Conservation (phyloP, 1,139 yeast genomes). For the Citeromyces hawaiiensis region DNA sequence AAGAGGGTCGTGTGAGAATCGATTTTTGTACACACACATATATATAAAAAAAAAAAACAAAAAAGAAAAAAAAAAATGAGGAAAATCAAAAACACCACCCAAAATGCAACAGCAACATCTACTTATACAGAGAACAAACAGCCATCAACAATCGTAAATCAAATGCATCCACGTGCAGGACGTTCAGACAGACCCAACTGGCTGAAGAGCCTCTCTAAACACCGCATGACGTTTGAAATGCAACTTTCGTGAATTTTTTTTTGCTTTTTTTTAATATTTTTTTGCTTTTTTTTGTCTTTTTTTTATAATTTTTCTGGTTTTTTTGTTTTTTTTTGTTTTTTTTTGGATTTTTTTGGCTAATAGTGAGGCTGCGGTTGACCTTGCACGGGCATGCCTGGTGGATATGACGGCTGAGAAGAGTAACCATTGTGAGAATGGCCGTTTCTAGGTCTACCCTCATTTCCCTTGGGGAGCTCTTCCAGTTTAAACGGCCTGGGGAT, state of each 20-base stretch:
- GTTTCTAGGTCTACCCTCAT: slow-evolving; percentile 21
- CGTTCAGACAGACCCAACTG: background rate
- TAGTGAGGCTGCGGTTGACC: slow-evolving; percentile 13
- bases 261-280: slow-evolving; percentile 4
- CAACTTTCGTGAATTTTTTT: slow-evolving; percentile 4
- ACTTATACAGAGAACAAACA: background rate
- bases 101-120: slow-evolving; percentile 1
- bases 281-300: slow-evolving; percentile 8
- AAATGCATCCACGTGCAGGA: slow-evolving; percentile 1
- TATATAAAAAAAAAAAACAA: slow-evolving; percentile 4
- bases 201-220: slow-evolving; percentile 3
- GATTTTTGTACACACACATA: slow-evolving; percentile 1
- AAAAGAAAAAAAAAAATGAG: slow-evolving; percentile 7
- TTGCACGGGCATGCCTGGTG: no score
- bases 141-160: slow-evolving; percentile 3
- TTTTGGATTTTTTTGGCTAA: slow-evolving; percentile 7
- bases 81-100: background rate
- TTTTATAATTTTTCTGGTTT: slow-evolving; percentile 11
- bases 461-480: slow-evolving; percentile 46
- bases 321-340: slow-evolving; percentile 9
- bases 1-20: background rate
- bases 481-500: slow-evolving; percentile 86
- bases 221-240: slow-evolving; percentile 3
- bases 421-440: slow-evolving; percentile 23
- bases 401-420: slow-evolving; percentile 31